phyloP scores from a whole-genome alignment of 495 filamentous ascomycete species.

The Jackrogersella multiformis region DNA sequence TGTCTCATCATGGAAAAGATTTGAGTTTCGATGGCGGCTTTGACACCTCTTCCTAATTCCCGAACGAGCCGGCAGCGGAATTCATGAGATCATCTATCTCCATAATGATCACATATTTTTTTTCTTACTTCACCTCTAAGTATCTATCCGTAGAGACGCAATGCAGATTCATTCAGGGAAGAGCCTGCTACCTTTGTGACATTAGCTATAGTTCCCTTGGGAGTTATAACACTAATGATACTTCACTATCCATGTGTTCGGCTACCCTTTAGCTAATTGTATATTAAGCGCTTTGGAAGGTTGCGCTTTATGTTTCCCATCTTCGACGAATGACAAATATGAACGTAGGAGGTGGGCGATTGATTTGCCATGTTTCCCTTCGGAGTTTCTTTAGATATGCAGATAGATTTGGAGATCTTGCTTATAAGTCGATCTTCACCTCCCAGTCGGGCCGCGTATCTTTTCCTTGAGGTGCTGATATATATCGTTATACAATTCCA shows the following conservation, averaged over 20 bases:
- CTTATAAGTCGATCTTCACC: background rate
- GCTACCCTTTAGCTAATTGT: background rate
- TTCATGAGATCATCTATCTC: constrained; percentile 23
- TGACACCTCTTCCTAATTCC: background rate
- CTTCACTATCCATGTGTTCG: background rate
- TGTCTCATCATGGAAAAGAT: constrained; percentile 3
- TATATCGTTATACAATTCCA: background rate
- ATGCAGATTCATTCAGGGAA: background rate
- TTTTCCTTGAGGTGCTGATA: background rate
- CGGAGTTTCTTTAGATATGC: no score
- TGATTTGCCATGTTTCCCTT: no score
- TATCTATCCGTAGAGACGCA: background rate
- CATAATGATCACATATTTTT: background rate
- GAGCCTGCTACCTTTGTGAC: background rate
- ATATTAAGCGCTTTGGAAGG: no score
- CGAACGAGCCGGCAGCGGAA: constrained; percentile 1
- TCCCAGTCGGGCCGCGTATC: no score
- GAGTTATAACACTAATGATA: background rate
- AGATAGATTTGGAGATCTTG: background rate
- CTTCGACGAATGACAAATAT: no score
- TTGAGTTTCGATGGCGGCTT: constrained; percentile 13
- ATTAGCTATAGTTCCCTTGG: background rate
- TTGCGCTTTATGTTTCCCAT: no score
- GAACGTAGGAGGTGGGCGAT: no score
- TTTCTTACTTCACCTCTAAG: background rate